Evolutionary conservation across 345 rosid genomes (phyloP), one percentile per base, ranked within the genome.

Genomic region (Crucihimalaya himalaica): DNA sequence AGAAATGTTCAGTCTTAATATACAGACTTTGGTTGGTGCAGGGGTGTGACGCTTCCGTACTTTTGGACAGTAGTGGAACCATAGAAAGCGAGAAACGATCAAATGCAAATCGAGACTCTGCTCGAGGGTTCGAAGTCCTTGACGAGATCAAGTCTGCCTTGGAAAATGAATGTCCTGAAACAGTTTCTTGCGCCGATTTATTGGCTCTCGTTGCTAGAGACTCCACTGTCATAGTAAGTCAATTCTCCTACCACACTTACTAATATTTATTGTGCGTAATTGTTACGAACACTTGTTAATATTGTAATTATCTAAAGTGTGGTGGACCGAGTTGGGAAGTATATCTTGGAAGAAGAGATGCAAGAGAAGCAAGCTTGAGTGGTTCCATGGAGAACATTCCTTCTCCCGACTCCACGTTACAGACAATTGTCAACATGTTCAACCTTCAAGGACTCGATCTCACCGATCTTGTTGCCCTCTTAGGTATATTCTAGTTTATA

Each of bases 311-410:
- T 35, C n/a, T 66, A 68, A 80, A 90, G 96, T 84, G 88, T 31
- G 96, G 91, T 0, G 96, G 98, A 67, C 91, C 96, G 4, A 58
- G 69, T 23, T 90, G 95, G 95, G 86, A 84, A 75, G 91, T 92
- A 42, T 86, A 91, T 50, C 73, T 90, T 1, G 96, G 98, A 78
- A 81, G 96, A 66, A 81, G 83, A 73, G 96, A 92, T 78, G 85
- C 96, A 3, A 86, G 78, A 71, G 81, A 86, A 8, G 90, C 91
- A 13, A 92, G 86, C 72, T 74, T 88, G 3, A 80, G 68, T 32
- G 79, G 80, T 54, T 75, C 98, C 42, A 87, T 88, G 83, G 76
- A 32, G 35, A 80, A 84, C 68, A 88, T 92, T 60, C 96, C 98
- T 19, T 56, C 83, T 8, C 92, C 98, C 14, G 82, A 86, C 75